Evolutionary conservation across 768 basidiomycete genomes (phyloP).

Genomic region (Candolleomyces eurysporus): DNA sequence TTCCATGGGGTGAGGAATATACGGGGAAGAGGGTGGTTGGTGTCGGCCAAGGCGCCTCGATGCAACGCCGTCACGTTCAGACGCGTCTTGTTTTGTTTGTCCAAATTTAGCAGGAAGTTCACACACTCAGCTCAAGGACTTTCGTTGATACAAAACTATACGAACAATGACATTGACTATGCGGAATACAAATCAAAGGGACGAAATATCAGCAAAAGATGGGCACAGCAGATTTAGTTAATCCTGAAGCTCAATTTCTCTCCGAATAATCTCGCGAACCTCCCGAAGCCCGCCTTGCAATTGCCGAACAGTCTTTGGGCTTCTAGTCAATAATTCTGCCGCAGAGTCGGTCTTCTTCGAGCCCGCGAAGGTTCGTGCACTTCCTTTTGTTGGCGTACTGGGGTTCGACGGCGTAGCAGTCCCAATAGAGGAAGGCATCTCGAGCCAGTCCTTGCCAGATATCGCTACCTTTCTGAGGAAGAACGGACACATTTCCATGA

Average conservation of each 20-base stretch:
- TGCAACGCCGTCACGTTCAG: constrained; percentile 5
- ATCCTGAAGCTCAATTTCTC: constrained; percentile 73
- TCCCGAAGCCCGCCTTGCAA: constrained; percentile 74
- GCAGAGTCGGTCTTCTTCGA: constrained; percentile 57
- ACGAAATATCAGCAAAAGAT: background rate
- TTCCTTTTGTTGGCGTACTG: constrained; percentile 40
- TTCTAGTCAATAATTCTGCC: constrained; percentile 60
- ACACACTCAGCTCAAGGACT: background rate
- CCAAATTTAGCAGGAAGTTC: background rate
- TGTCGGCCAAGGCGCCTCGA: background rate
- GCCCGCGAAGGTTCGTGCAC: constrained; percentile 46
- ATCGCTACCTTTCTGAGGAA: constrained; percentile 68
- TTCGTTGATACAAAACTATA: background rate
- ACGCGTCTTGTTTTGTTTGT: constrained; percentile 2
- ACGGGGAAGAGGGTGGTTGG: background rate
- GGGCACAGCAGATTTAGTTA: constrained; percentile 29
- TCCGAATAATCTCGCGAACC: constrained; percentile 78
- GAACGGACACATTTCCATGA: constrained; percentile 74
- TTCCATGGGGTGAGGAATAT: constrained; percentile 6
- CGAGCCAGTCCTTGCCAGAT: constrained; percentile 55
- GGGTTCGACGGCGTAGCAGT: constrained; percentile 22
- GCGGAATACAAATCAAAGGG: background rate
- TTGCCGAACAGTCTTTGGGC: constrained; percentile 68
- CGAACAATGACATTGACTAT: background rate
- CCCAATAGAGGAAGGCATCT: constrained; percentile 48